These are phyloP conservation scores for Tolypocladium capitatum DNA, from an alignment of 2,329 filamentous ascomycete genomes.

Conservation along the genomic window DNA sequence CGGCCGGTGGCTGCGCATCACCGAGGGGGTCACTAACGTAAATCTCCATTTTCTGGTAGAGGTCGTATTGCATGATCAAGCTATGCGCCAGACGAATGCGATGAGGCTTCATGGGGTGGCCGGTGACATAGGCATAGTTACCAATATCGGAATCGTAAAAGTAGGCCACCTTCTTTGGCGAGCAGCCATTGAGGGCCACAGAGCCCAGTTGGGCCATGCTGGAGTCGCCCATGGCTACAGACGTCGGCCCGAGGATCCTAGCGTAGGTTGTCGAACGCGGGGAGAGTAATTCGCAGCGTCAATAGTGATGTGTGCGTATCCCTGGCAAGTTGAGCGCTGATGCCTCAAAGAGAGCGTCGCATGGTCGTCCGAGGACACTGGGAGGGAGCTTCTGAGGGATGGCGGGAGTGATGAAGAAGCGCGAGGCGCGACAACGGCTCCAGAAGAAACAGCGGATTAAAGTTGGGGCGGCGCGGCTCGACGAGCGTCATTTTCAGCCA, in stretches of 20 bases:
- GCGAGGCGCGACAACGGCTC: slow-evolving; percentile 8
- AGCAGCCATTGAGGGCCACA: slow-evolving; percentile 31
- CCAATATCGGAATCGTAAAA: slow-evolving; percentile 98
- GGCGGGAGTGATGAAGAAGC: slow-evolving; percentile 1
- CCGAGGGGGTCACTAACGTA: slow-evolving; percentile 54
- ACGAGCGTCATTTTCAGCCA: background rate
- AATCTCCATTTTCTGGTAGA: slow-evolving; percentile 94
- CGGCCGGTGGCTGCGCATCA: background rate
- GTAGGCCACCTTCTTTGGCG: slow-evolving; percentile 78
- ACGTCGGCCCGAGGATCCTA: background rate
- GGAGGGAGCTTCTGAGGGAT: background rate
- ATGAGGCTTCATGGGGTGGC: slow-evolving; percentile 98
- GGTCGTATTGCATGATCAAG: slow-evolving; percentile 87
- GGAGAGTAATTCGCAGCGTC: background rate
- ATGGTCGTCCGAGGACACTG: background rate
- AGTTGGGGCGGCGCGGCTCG: slow-evolving; percentile 11
- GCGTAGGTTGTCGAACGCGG: background rate
- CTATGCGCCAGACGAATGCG: slow-evolving; percentile 90
- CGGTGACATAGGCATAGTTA: slow-evolving; percentile 93
- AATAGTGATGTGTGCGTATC: background rate
- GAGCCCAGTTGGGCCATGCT: slow-evolving; percentile 27
- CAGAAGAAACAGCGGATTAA: slow-evolving; percentile 14
- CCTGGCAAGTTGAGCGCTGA: background rate
- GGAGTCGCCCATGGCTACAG: slow-evolving; percentile 22
- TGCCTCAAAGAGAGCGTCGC: background rate